Base-by-base conservation (phyloP, 2,329 filamentous ascomycete species). In the Colletotrichum simmondsii region DNA sequence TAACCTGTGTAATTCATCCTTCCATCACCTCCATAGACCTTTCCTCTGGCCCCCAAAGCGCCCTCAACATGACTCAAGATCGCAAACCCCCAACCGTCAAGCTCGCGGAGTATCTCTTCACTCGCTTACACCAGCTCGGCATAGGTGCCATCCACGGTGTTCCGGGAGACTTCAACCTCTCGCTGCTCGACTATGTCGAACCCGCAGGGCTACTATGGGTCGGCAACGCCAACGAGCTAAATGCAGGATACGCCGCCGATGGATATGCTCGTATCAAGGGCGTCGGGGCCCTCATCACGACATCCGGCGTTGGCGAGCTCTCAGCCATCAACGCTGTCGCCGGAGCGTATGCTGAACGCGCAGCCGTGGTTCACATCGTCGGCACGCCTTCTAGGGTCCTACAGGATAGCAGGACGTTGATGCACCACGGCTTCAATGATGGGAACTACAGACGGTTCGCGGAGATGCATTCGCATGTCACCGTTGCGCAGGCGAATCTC, bases 91-190 rank as follows among this genome's bases (percentile, higher is more conserved):
- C 62, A 26, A 74, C 70, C 2, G 54, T 75, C 35, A 87, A 89
- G 71, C 85, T 91, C 63, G 88, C 88, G 57, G 87, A 91, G 76
- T 92, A 92, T 75, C 85, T 93, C 75, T 92, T 91, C 77, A 85
- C 82, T 42, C 84, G 91, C 58, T 83, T 92, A 16, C 82, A 86
- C 73, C 86, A 92, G 76, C 82, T 92, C 14, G 90, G 90, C 46
- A 85, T 92, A 35, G 82, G 85, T 30, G 89, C 89, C 11, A 80
- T 92, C 59, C 86, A 87, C 68, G 87, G 88, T 22, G 84, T 89
- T 1, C 85, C 85, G 1, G 84, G 84, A 61, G 83, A 84, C 75
- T 85, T 79, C 76, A 84, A 84, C 54, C 81, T 84, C 14, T 78
- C 75, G 0, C 71, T 82, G 26, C 78, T 85, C 5, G 83, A 85